Evolutionary conservation across 73 alveolate species (phyloP).

Genomic region (Symbiodinium natans): DNA sequence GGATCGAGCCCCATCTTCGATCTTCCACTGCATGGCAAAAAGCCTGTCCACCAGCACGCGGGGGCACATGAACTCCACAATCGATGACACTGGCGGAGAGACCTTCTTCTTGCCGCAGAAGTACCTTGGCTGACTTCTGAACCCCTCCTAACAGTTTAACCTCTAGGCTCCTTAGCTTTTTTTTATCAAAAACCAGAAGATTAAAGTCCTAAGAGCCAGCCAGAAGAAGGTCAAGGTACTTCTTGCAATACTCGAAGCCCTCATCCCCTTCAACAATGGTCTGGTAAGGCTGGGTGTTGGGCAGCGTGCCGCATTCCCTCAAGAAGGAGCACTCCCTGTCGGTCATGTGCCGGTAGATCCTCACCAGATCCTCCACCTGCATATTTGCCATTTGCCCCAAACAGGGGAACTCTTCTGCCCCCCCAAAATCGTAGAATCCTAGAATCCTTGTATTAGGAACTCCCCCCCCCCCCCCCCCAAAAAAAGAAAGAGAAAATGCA

Average conservation of each 20-base stretch:
- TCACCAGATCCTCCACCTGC: background rate
- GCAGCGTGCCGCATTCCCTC: slow-evolving; percentile 32
- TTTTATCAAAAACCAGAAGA: background rate
- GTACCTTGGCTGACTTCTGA: background rate
- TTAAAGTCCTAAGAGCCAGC: background rate
- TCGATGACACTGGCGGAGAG: slow-evolving; percentile 55
- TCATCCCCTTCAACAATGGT: slow-evolving; percentile 72
- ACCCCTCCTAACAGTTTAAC: too few relatives aligned
- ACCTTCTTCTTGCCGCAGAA: slow-evolving; percentile 85
- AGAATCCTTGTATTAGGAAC: too few relatives aligned
- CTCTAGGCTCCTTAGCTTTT: background rate
- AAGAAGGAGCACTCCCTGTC: slow-evolving; percentile 52
- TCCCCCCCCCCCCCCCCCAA: too few relatives aligned
- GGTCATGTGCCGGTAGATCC: slow-evolving; percentile 49
- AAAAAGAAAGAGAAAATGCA: too few relatives aligned
- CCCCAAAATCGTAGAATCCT: too few relatives aligned
- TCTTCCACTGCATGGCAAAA: slow-evolving; percentile 87
- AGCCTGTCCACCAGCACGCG: slow-evolving; percentile 38
- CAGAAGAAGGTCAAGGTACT: background rate
- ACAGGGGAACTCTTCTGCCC: too few relatives aligned
- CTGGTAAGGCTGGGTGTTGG: slow-evolving; percentile 70
- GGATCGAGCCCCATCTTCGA: slow-evolving; percentile 84
- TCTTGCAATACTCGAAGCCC: slow-evolving; percentile 46
- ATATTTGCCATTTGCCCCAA: too few relatives aligned
- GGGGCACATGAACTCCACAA: slow-evolving; percentile 64